A percentile compares a stretch with the other conserved stretches of the same genome.
Conservation (phyloP, 1,139 yeast species). For the Schizosaccharomyces versatilis region DNA sequence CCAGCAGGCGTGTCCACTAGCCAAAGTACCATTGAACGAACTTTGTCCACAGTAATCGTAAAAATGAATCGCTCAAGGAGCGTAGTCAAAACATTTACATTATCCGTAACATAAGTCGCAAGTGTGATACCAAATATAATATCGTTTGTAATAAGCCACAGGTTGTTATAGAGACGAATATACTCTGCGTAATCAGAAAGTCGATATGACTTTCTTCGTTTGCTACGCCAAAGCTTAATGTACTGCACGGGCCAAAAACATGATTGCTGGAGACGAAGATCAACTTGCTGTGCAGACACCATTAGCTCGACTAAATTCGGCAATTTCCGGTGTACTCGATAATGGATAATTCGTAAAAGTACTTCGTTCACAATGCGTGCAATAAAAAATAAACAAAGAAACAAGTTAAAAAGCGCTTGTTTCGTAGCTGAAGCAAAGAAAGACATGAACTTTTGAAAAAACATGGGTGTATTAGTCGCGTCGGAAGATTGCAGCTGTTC, state of each 20-base stretch:
- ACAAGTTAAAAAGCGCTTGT: conserved; percentile 2
- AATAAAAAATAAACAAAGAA: conserved; percentile 12
- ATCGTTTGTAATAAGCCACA: conserved; percentile 77
- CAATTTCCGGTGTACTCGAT: conserved; percentile 15
- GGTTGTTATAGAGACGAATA: conserved; percentile 63
- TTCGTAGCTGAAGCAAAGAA: neutral
- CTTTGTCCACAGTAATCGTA: conserved; percentile 21
- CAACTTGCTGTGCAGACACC: conserved; percentile 49
- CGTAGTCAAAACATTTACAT: conserved; percentile 17
- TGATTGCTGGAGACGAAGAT: conserved; percentile 53
- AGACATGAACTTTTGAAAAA: neutral
- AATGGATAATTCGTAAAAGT: conserved; percentile 22
- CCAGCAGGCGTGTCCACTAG: conserved; percentile 86
- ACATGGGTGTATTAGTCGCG: neutral
- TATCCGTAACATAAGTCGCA: conserved; percentile 29
- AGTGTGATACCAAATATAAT: conserved; percentile 47
- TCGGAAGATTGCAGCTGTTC: conserved; percentile 4
- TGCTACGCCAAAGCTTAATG: conserved; percentile 26
- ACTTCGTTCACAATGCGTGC: conserved; percentile 20
- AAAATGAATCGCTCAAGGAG: conserved; percentile 13
- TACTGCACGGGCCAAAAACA: conserved; percentile 70
- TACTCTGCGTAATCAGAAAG: conserved; percentile 35
- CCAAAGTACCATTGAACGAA: conserved; percentile 40
- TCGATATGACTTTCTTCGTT: conserved; percentile 20
- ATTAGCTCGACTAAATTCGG: conserved; percentile 27